Conservation (phyloP, 2,329 filamentous ascomycete genomes). For the Aspergillus persii region DNA sequence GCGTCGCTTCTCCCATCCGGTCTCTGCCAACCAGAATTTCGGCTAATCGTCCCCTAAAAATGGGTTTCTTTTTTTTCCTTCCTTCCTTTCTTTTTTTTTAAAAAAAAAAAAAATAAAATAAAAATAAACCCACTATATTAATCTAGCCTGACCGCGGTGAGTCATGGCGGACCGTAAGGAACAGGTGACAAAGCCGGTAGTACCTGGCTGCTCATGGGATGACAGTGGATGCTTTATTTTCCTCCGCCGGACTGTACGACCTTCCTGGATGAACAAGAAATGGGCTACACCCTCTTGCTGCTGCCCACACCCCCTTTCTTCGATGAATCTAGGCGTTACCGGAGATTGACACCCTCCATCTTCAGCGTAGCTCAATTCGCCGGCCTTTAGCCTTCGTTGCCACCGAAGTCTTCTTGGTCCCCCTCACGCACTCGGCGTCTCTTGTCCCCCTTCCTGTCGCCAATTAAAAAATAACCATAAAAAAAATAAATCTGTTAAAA, state of each 20-base stretch:
- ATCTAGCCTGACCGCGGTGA: constrained; percentile 20
- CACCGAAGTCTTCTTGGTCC: constrained; percentile 20
- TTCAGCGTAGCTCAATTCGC: constrained; percentile 1
- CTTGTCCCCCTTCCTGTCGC: constrained; percentile 17
- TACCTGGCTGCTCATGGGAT: constrained; percentile 28
- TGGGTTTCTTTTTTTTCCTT: not conserved
- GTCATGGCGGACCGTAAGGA: constrained; percentile 21
- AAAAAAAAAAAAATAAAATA: not conserved
- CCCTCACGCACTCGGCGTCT: constrained; percentile 22
- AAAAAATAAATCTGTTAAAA: no score
- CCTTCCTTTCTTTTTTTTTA: not conserved
- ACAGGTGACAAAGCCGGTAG: constrained; percentile 27
- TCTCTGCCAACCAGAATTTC: not conserved
- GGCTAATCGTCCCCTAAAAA: not conserved
- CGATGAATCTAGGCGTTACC: constrained; percentile 1
- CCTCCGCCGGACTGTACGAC: constrained; percentile 23
- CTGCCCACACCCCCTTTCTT: constrained; percentile 2
- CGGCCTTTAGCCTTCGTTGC: constrained; percentile 8
- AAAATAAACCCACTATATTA: not conserved
- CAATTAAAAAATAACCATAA: not conserved
- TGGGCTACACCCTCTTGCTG: constrained; percentile 5
- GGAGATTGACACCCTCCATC: constrained; percentile 12
- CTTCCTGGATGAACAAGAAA: constrained; percentile 16
- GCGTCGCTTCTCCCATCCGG: constrained; percentile 2
- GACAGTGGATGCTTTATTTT: constrained; percentile 15